Evolutionary conservation across 2,329 filamentous ascomycete species (phyloP), one percentile per base, ranked within the genome.

Genomic region (Paecilomyces variotii): DNA sequence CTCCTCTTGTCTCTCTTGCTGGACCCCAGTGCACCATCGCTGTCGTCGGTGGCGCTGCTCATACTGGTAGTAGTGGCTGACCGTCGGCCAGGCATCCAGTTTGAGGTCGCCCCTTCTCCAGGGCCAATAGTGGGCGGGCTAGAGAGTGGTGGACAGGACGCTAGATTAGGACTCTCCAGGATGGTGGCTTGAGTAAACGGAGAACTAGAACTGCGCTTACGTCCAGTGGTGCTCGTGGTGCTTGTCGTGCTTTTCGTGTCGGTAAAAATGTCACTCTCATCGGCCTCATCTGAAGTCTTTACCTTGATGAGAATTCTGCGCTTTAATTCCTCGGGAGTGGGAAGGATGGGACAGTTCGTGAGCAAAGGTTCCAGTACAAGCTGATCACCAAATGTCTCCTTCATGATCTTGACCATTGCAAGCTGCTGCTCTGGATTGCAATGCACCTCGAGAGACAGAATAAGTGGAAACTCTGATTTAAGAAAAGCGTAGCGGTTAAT

Each of bases 401-500:
- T 88, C 84, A 97, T 96, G 62, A 90, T 94, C 61, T 88, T 85
- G 25, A 91, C 89, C 94, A 99, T 97, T 52, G 85, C 83, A 24
- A 84, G 80, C 73, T 99, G 94, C 71, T 97, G 94, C 11, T 86
- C 79, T 1, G 86, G 78, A 65, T 84, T 89, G 81, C 94, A 97
- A 71, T 97, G 94, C 3, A 97, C 92, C 73, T 99, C 94, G 12
- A 99, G 87, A 0, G 94, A 97, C 62, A 99, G 87, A 78, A 94
- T 96, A 14, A 99, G 80, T 0, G 94, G 94, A 65, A 92, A 97
- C 25, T 84, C 84, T n/a, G 90, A 91, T 58, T 88, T 87, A 63
- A 87, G 82, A 69, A 99, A 99, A 1, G 94, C 94, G 71, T 97
- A 97, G 71, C 93, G 92, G 74, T 92, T 90, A 72, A 99, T 94